A percentile compares a stretch with the other conserved stretches of the same genome.
Evolutionary conservation across 2,329 filamentous ascomycete genomes (phyloP).

Genomic region (Alternaria sp.): DNA sequence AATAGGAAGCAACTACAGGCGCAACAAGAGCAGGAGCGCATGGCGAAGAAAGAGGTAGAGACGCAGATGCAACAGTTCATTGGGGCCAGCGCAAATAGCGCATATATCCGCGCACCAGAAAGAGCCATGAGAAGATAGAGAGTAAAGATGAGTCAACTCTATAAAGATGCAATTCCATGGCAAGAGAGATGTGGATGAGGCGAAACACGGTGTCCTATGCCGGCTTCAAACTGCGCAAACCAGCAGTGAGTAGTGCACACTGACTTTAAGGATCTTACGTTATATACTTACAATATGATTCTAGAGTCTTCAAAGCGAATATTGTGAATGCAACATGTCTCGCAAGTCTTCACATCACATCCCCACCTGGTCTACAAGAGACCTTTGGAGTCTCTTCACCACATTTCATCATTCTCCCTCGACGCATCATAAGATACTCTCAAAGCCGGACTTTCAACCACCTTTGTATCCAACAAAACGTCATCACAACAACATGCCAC

Average conservation of each 20-base stretch:
- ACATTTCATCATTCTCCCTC: not conserved
- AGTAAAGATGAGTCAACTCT: not conserved
- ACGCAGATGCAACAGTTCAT: conserved; percentile 12
- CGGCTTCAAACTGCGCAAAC: not conserved
- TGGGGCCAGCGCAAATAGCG: not conserved
- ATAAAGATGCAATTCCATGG: not conserved
- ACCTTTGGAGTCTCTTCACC: not conserved
- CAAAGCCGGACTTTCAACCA: not conserved
- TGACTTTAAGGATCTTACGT: not conserved
- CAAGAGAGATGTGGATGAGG: too few species aligned
- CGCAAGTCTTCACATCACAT: not conserved
- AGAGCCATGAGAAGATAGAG: not conserved
- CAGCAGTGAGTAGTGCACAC: not conserved
- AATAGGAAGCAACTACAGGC: not conserved
- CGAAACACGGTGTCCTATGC: not conserved
- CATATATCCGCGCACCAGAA: not conserved
- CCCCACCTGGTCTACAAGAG: not conserved
- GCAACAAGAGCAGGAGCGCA: not conserved
- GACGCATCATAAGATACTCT: not conserved
- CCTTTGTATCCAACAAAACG: not conserved
- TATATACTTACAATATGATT: not conserved
- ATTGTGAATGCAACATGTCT: not conserved
- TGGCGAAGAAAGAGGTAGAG: conserved; percentile 7
- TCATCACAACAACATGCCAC: not conserved
- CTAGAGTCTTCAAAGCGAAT: not conserved